These are phyloP conservation scores for Artemisia annua DNA, from an alignment of 129 eudicot species.

Conservation along the genomic window DNA sequence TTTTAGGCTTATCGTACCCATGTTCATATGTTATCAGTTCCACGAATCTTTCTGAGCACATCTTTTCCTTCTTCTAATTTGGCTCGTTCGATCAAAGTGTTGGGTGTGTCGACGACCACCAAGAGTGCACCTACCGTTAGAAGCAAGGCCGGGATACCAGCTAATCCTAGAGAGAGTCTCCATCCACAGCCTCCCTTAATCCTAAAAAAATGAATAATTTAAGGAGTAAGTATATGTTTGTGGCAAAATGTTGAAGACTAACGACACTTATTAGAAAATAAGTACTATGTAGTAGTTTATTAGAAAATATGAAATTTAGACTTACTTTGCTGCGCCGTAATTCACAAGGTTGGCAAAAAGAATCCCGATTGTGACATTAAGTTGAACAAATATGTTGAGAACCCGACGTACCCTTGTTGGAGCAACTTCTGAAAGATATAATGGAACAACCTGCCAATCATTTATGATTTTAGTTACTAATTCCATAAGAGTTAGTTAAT, in stretches of 20 bases:
- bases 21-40: conserved; percentile 73
- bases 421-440: conserved; percentile 89
- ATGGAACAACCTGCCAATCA: conserved; percentile 75
- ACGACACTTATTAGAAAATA: too few relatives aligned
- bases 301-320: neutral
- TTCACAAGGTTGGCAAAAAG: conserved; percentile 91
- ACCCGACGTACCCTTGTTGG: conserved; percentile 93
- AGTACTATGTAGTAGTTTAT: too few relatives aligned
- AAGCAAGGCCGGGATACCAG: conserved; percentile 80
- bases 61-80: conserved; percentile 77
- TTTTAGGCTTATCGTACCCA: too few relatives aligned
- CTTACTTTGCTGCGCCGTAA: conserved; percentile 76
- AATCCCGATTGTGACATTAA: conserved; percentile 90
- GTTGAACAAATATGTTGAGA: conserved; percentile 87
- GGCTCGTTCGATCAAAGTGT: conserved; percentile 90
- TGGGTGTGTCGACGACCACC: conserved; percentile 86
- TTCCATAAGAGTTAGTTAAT: too few relatives aligned
- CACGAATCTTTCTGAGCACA: conserved; percentile 73
- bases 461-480: too few relatives aligned
- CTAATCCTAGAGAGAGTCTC: conserved; percentile 87
- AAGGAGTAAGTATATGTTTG: neutral
- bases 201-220: conserved; percentile 30
- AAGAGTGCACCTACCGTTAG: conserved; percentile 71
- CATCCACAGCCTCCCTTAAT: conserved; percentile 91
- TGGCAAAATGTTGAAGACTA: neutral